phyloP scores from a whole-genome alignment of 768 basidiomycete genomes.

The Mycena floridula region DNA sequence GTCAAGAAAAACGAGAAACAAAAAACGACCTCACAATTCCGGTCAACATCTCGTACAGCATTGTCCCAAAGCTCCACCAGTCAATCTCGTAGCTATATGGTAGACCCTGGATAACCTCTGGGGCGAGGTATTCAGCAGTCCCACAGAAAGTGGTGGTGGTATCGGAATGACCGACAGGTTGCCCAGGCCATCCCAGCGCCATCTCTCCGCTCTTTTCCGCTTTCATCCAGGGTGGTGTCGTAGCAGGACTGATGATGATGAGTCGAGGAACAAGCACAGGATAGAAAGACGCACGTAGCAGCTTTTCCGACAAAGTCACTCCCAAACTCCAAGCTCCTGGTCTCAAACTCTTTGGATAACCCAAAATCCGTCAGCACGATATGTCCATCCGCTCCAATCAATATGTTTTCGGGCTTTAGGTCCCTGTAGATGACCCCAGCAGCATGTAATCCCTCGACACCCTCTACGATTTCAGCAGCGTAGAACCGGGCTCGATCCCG shows the following conservation, averaged over 20 bases:
- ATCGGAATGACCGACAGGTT: slow-evolving; percentile 40
- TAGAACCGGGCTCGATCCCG: slow-evolving; percentile 95
- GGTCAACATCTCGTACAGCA: slow-evolving; percentile 96
- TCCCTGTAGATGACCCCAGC: slow-evolving; percentile 97
- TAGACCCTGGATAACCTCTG: slow-evolving; percentile 90
- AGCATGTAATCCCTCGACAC: slow-evolving; percentile 89
- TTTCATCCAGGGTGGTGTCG: slow-evolving; percentile 78
- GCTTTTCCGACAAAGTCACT: too few relatives aligned
- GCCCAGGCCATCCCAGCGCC: slow-evolving; percentile 45
- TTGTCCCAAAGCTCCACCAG: slow-evolving; percentile 98
- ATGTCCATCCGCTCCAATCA: slow-evolving; percentile 91
- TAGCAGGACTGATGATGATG: too few relatives aligned
- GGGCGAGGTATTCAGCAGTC: slow-evolving; percentile 95
- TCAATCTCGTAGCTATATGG: slow-evolving; percentile 93
- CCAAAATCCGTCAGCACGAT: slow-evolving; percentile 98
- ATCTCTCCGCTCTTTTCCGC: slow-evolving; percentile 48
- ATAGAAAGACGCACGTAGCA: too few relatives aligned
- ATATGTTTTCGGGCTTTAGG: slow-evolving; percentile 94
- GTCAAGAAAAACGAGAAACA: slow-evolving; percentile 1
- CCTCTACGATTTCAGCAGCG: slow-evolving; percentile 95
- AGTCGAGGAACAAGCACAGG: too few relatives aligned
- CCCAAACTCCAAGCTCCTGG: too few relatives aligned
- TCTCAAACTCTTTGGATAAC: slow-evolving; percentile 87
- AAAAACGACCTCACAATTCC: slow-evolving; percentile 67
- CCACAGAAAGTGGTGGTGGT: slow-evolving; percentile 87